These are phyloP conservation scores for Hymenoscyphus fructigenus DNA, from an alignment of 2,329 filamentous ascomycete species.

Conservation along the genomic window DNA sequence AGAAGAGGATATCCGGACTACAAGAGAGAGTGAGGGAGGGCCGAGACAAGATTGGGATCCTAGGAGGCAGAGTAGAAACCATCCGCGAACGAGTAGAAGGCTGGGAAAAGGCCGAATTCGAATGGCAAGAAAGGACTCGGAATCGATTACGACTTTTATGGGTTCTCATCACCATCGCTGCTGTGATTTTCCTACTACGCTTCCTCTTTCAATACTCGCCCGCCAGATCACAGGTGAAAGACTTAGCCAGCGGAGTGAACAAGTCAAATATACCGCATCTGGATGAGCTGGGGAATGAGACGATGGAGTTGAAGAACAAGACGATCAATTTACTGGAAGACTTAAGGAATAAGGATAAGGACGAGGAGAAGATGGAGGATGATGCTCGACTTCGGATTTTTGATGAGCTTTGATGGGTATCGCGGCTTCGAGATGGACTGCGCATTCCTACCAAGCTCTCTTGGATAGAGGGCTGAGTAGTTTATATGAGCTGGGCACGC, in stretches of 20 bases:
- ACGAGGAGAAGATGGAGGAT: conserved; percentile 24
- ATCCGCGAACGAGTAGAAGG: conserved; percentile 64
- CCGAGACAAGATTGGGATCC: conserved; percentile 55
- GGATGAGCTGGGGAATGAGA: conserved; percentile 24
- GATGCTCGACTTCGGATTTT: conserved; percentile 34
- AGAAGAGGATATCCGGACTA: conserved; percentile 60
- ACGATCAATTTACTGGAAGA: conserved; percentile 15
- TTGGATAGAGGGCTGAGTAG: not conserved
- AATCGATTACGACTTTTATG: conserved; percentile 62
- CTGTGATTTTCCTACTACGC: conserved; percentile 46
- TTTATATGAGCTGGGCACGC: not conserved
- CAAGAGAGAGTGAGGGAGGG: conserved; percentile 61
- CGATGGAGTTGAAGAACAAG: conserved; percentile 16
- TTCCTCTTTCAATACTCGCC: conserved; percentile 39
- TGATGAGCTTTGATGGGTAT: conserved; percentile 34
- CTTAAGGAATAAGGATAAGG: conserved; percentile 15
- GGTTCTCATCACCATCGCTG: conserved; percentile 54
- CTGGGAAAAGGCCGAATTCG: conserved; percentile 65
- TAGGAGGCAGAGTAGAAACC: conserved; percentile 63
- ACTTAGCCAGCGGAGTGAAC: conserved; percentile 22
- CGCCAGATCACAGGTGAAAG: conserved; percentile 13
- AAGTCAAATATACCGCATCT: conserved; percentile 22
- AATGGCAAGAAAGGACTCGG: conserved; percentile 68
- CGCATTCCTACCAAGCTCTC: not conserved
- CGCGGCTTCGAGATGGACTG: not conserved